Evolutionary conservation across 2,329 filamentous ascomycete species (phyloP).

Genomic region (Tolypocladium cylindrosporum): DNA sequence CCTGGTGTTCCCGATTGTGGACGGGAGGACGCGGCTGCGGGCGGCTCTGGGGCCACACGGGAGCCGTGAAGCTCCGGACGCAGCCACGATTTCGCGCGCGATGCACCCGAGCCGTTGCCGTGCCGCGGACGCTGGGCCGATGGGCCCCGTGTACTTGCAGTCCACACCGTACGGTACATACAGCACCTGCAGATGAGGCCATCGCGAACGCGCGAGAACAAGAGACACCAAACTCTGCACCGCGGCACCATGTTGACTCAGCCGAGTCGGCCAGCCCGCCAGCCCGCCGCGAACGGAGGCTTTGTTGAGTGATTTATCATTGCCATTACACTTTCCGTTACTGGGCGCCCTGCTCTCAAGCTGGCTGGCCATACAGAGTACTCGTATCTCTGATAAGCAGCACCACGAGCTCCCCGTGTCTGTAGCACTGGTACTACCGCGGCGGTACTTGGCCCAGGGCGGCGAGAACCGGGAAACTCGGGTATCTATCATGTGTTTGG

Average conservation of each 20-base stretch:
- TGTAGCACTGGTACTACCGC: background rate
- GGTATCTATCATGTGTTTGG: slow-evolving; percentile 1
- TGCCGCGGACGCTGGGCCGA: background rate
- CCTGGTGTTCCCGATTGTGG: slow-evolving; percentile 2
- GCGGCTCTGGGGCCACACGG: slow-evolving; percentile 3
- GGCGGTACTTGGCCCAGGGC: slow-evolving; percentile 1
- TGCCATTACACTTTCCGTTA: background rate
- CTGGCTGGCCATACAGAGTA: background rate
- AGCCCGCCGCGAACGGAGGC: slow-evolving; percentile 2
- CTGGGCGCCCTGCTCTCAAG: background rate
- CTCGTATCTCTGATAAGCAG: background rate
- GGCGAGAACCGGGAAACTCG: slow-evolving; percentile 1
- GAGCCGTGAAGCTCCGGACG: slow-evolving; percentile 7
- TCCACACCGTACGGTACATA: background rate
- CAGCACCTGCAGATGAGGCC: background rate
- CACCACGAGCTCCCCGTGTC: background rate
- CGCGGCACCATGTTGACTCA: background rate
- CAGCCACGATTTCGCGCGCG: background rate
- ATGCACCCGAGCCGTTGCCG: slow-evolving; percentile 1
- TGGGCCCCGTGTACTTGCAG: background rate
- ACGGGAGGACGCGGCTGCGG: slow-evolving; percentile 3
- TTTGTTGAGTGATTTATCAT: slow-evolving; percentile 6
- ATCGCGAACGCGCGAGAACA: background rate
- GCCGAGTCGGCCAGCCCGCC: background rate
- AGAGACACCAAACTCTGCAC: background rate